These are phyloP conservation scores for Lachancea sp. DNA, from an alignment of 805 yeast species.

Conservation along the genomic window DNA sequence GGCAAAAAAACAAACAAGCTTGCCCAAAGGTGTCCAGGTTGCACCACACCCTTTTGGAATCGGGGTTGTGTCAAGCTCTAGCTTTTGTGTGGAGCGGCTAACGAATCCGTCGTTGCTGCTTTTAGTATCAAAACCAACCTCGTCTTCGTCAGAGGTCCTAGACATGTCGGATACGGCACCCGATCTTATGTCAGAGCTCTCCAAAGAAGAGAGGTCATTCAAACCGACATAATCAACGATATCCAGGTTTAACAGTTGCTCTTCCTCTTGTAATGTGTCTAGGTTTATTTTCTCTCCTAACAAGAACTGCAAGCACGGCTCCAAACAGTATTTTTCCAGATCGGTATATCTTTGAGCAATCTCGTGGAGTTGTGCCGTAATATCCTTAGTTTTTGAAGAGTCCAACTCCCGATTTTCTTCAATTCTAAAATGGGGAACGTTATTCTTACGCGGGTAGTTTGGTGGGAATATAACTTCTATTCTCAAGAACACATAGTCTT, in stretches of 20 bases:
- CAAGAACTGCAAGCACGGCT: slow-evolving; percentile 66
- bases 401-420: slow-evolving; percentile 75
- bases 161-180: slow-evolving; percentile 32
- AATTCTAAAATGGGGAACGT: slow-evolving; percentile 50
- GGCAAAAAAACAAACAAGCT: slow-evolving; percentile 74
- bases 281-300: slow-evolving; percentile 71
- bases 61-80: slow-evolving; percentile 70
- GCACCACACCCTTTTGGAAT: slow-evolving; percentile 94
- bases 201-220: slow-evolving; percentile 32
- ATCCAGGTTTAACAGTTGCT: slow-evolving; percentile 28
- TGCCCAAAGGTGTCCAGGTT: slow-evolving; percentile 73
- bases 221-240: slow-evolving; percentile 29
- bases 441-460: slow-evolving; percentile 56
- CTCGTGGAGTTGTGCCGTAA: slow-evolving; percentile 45
- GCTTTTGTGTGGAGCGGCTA: slow-evolving; percentile 16
- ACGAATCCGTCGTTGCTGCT: slow-evolving; percentile 6
- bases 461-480: slow-evolving; percentile 65
- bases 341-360: slow-evolving; percentile 53
- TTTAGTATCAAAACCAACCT: slow-evolving; percentile 14
- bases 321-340: slow-evolving; percentile 63
- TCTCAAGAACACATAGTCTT: slow-evolving; percentile 54
- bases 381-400: slow-evolving; percentile 42
- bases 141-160: slow-evolving; percentile 38
- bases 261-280: slow-evolving; percentile 34
- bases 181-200: slow-evolving; percentile 32